phyloP scores from a whole-genome alignment of 2,329 filamentous ascomycete genomes.

The Curvularia eragrostidis region DNA sequence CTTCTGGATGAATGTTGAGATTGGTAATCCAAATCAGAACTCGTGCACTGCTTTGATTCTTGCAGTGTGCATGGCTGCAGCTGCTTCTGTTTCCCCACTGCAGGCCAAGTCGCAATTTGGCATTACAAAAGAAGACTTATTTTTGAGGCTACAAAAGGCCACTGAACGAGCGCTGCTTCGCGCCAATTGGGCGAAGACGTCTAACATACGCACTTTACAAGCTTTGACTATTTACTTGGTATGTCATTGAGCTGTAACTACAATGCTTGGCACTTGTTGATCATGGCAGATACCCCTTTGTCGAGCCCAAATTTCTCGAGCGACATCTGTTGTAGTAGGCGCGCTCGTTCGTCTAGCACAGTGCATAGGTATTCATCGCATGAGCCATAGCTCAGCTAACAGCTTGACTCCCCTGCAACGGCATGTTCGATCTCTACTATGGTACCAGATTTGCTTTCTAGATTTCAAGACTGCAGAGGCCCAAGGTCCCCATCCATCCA shows the following conservation, averaged over 20 bases:
- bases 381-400: slow-evolving; percentile 44
- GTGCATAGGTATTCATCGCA: slow-evolving; percentile 49
- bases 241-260: not conserved
- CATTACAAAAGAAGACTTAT: slow-evolving; percentile 48
- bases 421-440: slow-evolving; percentile 47
- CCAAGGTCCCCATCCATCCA: slow-evolving; percentile 48
- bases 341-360: slow-evolving; percentile 48
- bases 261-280: slow-evolving; percentile 11
- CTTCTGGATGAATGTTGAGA: slow-evolving; percentile 48
- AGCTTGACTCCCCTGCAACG: slow-evolving; percentile 46
- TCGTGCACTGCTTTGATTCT: slow-evolving; percentile 48
- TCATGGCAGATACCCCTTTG: slow-evolving; percentile 44
- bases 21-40: slow-evolving; percentile 46
- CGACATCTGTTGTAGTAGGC: slow-evolving; percentile 49
- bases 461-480: slow-evolving; percentile 50
- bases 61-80: slow-evolving; percentile 48
- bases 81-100: slow-evolving; percentile 46
- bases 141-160: slow-evolving; percentile 46
- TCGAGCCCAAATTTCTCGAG: slow-evolving; percentile 48
- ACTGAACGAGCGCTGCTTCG: slow-evolving; percentile 46
- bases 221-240: slow-evolving; percentile 49
- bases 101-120: slow-evolving; percentile 51
- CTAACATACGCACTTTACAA: slow-evolving; percentile 48
- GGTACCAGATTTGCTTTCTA: slow-evolving; percentile 50
- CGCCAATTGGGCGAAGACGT: slow-evolving; percentile 50